phyloP scores from a whole-genome alignment of 139 green algal species.

The Raphidocelis subcapitata region DNA sequence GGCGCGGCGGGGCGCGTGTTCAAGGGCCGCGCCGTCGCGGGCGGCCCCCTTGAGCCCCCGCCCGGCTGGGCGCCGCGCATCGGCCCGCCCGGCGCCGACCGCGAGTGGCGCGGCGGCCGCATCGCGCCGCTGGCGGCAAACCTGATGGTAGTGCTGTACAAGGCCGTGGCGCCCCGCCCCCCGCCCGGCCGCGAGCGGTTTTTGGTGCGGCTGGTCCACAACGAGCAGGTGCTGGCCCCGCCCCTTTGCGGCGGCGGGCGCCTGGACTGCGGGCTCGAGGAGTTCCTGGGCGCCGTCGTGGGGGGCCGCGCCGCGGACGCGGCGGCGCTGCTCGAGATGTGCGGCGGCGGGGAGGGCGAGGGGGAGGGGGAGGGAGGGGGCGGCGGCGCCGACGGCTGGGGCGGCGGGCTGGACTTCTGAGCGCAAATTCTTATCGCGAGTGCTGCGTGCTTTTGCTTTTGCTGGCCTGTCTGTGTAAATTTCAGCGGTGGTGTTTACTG shows the following conservation, averaged over 20 bases:
- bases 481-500: too few species aligned
- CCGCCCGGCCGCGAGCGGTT: background rate
- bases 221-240: conserved; percentile 42
- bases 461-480: too few species aligned
- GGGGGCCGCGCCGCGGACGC: background rate
- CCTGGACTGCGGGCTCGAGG: conserved; percentile 30
- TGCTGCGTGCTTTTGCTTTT: too few species aligned
- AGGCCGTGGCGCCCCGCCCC: background rate
- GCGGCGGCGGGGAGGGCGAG: too few species aligned
- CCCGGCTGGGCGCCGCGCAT: conserved; percentile 13
- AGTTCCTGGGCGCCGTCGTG: conserved; percentile 24
- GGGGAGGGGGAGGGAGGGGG: too few species aligned
- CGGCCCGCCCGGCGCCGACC: conserved; percentile 1
- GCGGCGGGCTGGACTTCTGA: too few species aligned
- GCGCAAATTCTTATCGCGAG: too few species aligned
- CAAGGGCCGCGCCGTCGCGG: background rate
- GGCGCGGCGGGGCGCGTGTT: conserved; percentile 16
- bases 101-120: conserved; percentile 37
- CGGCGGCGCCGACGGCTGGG: too few species aligned
- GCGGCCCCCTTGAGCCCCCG: conserved; percentile 9
- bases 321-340: too few species aligned
- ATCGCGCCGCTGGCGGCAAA: conserved; percentile 45
- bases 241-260: conserved; percentile 26
- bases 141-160: conserved; percentile 47
- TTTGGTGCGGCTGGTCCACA: conserved; percentile 45